Conservation (phyloP, 2,329 filamentous ascomycete genomes). For the Huntiella decipiens region DNA sequence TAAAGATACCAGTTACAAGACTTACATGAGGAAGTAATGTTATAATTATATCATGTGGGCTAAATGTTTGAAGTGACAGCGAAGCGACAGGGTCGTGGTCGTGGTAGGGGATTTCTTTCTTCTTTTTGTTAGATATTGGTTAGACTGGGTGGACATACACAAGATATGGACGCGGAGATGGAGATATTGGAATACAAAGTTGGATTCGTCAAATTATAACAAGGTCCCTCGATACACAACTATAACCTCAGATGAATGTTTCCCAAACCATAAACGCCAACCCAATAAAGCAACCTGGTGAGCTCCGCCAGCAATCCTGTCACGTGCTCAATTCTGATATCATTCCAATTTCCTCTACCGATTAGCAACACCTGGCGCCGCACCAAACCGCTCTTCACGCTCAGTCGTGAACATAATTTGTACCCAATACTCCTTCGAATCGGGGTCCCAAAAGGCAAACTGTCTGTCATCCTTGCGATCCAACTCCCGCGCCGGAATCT, state of each 20-base stretch:
- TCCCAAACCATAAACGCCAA: background rate
- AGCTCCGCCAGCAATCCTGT: background rate
- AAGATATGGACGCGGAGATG: no score
- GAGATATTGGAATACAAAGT: no score
- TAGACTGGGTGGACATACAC: no score
- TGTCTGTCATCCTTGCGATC: conserved; percentile 75
- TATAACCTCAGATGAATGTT: background rate
- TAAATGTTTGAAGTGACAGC: no score
- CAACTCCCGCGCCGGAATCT: conserved; percentile 82
- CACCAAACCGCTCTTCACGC: conserved; percentile 72
- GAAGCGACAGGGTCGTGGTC: no score
- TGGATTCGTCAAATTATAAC: no score
- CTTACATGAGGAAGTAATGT: no score
- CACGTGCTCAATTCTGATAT: background rate
- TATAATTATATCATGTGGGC: no score
- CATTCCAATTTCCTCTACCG: conserved; percentile 18
- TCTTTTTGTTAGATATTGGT: no score
- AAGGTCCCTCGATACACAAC: no score
- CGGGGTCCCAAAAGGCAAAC: conserved; percentile 89
- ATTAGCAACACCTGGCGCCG: conserved; percentile 39
- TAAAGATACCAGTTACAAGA: no score
- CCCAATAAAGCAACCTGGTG: background rate
- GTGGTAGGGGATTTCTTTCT: no score
- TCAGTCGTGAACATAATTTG: conserved; percentile 98
- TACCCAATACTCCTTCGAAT: conserved; percentile 92